A percentile compares a stretch with the other conserved stretches of the same genome.
Conservation (phyloP, 192 early-diverging fungal species). For the Linnemannia exigua region DNA sequence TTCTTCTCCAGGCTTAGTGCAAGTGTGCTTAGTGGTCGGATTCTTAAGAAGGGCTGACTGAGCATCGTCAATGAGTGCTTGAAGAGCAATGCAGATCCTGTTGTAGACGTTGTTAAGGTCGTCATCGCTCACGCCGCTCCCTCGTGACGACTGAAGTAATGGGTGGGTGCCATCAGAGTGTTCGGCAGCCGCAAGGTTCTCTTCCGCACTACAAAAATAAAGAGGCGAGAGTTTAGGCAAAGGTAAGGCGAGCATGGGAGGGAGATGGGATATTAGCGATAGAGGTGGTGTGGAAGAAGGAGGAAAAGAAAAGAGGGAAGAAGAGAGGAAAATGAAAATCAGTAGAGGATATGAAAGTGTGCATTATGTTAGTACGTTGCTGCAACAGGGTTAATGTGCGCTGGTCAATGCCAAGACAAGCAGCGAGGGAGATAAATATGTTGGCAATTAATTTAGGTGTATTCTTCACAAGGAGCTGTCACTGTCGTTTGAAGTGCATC, state of each 20-base stretch:
- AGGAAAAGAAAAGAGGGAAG: neutral
- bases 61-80: slow-evolving; percentile 35
- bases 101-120: slow-evolving; percentile 44
- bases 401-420: slow-evolving; percentile 20
- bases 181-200: slow-evolving; percentile 11
- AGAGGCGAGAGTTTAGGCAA: neutral
- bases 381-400: neutral
- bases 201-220: slow-evolving; percentile 28
- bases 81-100: slow-evolving; percentile 38
- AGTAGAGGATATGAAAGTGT: neutral
- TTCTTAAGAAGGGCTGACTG: slow-evolving; percentile 31
- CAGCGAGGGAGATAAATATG: neutral
- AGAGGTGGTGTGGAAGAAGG: neutral
- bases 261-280: neutral
- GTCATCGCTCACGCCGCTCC: neutral
- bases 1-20: neutral
- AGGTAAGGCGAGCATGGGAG: neutral
- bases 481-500: neutral
- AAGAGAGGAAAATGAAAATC: neutral
- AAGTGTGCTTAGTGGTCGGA: neutral
- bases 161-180: neutral
- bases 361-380: neutral
- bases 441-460: neutral
- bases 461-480: neutral
- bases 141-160: neutral